Percentiles rank a stretch among this genome's conserved stretches.
These are phyloP conservation scores for Sophora flavescens DNA, from an alignment of 306 rosid species.

Conservation along the genomic window DNA sequence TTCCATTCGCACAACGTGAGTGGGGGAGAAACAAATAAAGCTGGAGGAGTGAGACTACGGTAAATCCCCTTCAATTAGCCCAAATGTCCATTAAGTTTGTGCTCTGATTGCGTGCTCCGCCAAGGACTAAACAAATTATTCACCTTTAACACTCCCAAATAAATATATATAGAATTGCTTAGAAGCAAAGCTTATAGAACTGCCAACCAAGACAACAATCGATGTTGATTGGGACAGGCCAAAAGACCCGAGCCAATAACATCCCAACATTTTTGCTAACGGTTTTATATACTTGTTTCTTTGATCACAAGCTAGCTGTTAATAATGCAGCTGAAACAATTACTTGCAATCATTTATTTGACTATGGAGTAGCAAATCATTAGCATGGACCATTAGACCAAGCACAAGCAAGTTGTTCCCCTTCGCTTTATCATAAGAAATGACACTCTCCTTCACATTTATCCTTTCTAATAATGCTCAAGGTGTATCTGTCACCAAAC, in stretches of 20 bases:
- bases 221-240: conserved; percentile 5
- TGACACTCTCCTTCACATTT: background rate
- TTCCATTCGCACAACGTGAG: too few relatives aligned
- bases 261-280: background rate
- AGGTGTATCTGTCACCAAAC: conserved; percentile 9
- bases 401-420: conserved; percentile 11
- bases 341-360: conserved; percentile 34
- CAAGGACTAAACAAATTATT: background rate
- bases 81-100: background rate
- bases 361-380: conserved; percentile 24
- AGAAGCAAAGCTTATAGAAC: background rate
- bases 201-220: background rate
- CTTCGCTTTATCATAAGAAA: conserved; percentile 21
- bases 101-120: background rate
- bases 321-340: conserved; percentile 34
- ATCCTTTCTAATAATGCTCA: background rate
- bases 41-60: too few relatives aligned
- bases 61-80: background rate
- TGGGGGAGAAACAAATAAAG: too few relatives aligned
- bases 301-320: conserved; percentile 1
- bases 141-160: background rate
- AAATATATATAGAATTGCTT: background rate
- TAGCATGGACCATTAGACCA: conserved; percentile 30
- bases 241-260: background rate
- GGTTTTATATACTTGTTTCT: background rate